phyloP scores from a whole-genome alignment of 768 basidiomycete genomes.

The Podaxis pistillaris region DNA sequence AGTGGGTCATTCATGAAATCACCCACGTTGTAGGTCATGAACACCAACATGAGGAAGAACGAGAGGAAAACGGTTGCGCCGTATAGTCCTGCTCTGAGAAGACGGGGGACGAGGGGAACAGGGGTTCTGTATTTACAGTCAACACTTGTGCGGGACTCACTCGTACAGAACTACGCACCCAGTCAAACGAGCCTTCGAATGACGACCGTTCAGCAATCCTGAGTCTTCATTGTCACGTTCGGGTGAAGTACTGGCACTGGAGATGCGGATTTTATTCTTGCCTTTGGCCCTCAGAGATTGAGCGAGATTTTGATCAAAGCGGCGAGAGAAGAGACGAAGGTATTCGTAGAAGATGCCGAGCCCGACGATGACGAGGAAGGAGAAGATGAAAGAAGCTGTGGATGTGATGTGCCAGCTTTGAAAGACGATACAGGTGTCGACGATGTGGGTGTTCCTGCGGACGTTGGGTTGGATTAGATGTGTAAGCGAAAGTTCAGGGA shows the following conservation, averaged over 20 bases:
- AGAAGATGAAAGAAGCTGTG: conserved; percentile 54
- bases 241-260: conserved; percentile 38
- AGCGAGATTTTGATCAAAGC: conserved; percentile 60
- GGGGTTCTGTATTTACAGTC: conserved; percentile 35
- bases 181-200: conserved; percentile 29
- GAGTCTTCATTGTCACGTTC: conserved; percentile 47
- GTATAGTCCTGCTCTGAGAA: conserved; percentile 68
- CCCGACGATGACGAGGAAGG: conserved; percentile 60
- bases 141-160: neutral
- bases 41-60: conserved; percentile 92
- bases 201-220: conserved; percentile 51
- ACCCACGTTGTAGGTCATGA: conserved; percentile 95
- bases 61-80: conserved; percentile 76
- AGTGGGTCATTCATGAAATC: neutral
- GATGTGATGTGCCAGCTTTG: conserved; percentile 71
- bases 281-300: conserved; percentile 45
- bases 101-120: conserved; percentile 48
- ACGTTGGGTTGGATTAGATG: neutral
- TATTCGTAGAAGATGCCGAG: conserved; percentile 82
- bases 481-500: neutral
- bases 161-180: conserved; percentile 39
- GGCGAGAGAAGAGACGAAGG: conserved; percentile 60
- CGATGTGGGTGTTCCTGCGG: conserved; percentile 70
- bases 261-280: conserved; percentile 23
- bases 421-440: conserved; percentile 83